Percentiles rank a stretch among this genome's conserved stretches.
Conservation (phyloP, 768 basidiomycete genomes). For the Dacryopinax primogenitus region DNA sequence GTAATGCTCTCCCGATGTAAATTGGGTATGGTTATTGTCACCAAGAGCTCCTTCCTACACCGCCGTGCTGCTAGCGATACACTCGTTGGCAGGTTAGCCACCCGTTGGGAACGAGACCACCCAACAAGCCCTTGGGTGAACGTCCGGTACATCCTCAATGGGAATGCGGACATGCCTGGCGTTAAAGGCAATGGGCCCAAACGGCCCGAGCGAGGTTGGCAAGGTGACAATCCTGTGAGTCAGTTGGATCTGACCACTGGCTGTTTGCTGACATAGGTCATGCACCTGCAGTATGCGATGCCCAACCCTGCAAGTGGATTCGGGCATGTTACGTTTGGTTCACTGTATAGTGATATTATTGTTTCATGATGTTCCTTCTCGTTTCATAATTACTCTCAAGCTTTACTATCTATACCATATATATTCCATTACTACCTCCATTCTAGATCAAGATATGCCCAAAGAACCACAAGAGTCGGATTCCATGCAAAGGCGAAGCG, state of each 20-base stretch:
- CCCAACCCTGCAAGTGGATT: background rate
- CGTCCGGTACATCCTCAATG: background rate
- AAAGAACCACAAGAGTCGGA: no score
- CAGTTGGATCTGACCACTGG: background rate
- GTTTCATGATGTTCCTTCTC: background rate
- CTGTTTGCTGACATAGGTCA: background rate
- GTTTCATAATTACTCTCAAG: background rate
- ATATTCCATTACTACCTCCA: no score
- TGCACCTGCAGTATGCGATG: background rate
- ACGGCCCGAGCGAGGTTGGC: background rate
- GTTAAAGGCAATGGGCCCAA: background rate
- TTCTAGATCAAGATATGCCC: no score
- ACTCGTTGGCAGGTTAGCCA: slow-evolving; percentile 32
- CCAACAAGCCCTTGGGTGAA: slow-evolving; percentile 1
- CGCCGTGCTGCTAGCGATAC: slow-evolving; percentile 38
- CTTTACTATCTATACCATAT: no score
- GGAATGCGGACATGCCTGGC: background rate
- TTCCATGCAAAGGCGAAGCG: no score
- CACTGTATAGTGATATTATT: background rate
- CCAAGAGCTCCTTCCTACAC: slow-evolving; percentile 46
- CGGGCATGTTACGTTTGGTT: background rate
- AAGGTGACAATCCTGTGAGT: background rate
- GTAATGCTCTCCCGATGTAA: slow-evolving; percentile 80
- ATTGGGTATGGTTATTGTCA: slow-evolving; percentile 61
- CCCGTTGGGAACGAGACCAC: slow-evolving; percentile 21